Conservation (phyloP, 768 basidiomycete species). For the Pleurotus giganteus region DNA sequence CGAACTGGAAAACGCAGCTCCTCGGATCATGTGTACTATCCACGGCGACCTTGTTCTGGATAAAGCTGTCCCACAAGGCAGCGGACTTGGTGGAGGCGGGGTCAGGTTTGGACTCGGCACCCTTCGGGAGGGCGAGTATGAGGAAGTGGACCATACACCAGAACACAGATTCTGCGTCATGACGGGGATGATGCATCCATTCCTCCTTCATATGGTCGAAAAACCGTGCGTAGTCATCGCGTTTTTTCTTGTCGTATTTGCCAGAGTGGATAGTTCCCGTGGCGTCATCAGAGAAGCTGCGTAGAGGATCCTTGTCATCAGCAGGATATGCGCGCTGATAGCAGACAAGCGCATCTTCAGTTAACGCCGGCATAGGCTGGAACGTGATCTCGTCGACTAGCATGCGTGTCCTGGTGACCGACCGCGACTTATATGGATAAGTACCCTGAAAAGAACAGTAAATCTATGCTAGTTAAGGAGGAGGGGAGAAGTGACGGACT, state of each 20-base stretch:
- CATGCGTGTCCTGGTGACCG: constrained; percentile 1
- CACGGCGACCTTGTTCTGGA: too few relatives aligned
- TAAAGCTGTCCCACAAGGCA: too few relatives aligned
- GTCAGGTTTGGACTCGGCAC: too few relatives aligned
- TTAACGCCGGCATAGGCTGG: not conserved
- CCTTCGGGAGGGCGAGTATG: not conserved
- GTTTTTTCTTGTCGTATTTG: not conserved
- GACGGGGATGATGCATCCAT: constrained; percentile 3
- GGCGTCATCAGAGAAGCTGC: not conserved
- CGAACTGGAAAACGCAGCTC: too few relatives aligned
- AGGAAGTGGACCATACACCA: constrained; percentile 5
- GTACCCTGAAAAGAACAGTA: constrained; percentile 6
- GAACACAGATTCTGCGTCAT: constrained; percentile 9
- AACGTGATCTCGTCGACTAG: not conserved
- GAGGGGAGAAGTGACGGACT: not conserved
- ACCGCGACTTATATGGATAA: not conserved
- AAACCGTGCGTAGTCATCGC: not conserved
- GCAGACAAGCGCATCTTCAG: not conserved
- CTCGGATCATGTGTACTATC: too few relatives aligned
- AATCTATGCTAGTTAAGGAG: not conserved
- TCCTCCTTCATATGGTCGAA: not conserved
- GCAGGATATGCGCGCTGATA: not conserved
- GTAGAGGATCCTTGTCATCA: not conserved
- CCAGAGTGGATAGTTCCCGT: not conserved
- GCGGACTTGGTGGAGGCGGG: too few relatives aligned